Conservation (phyloP, 257 asterid genomes). For the Orobanche coerulescens region DNA sequence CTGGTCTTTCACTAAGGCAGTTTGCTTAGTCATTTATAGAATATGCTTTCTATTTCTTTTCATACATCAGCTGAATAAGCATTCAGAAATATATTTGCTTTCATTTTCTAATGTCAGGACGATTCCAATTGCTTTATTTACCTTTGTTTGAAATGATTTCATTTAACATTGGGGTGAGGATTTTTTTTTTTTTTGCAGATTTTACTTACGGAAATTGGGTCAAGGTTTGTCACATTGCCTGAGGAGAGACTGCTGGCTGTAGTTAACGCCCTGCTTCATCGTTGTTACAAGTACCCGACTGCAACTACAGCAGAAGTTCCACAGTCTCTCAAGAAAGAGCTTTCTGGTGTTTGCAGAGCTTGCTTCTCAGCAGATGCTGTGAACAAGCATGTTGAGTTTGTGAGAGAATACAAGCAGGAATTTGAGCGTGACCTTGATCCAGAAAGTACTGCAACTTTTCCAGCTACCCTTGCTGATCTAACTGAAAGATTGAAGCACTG, state of each 20-base stretch:
- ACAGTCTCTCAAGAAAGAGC: slow-evolving; percentile 93
- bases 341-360: slow-evolving; percentile 99
- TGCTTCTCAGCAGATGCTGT: slow-evolving; percentile 99
- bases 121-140: neutral
- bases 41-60: slow-evolving; percentile 7
- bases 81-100: neutral
- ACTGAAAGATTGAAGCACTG: slow-evolving; percentile 93
- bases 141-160: slow-evolving; percentile 6
- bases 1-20: slow-evolving; percentile 11
- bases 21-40: neutral
- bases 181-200: slow-evolving; percentile 39
- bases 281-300: slow-evolving; percentile 97
- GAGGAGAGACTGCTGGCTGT: slow-evolving; percentile 98
- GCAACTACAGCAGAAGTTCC: slow-evolving; percentile 99
- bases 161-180: slow-evolving; percentile 1
- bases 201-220: slow-evolving; percentile 93
- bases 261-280: slow-evolving; percentile 97
- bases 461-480: slow-evolving; percentile 87
- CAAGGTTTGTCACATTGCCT: slow-evolving; percentile 91
- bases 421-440: slow-evolving; percentile 99
- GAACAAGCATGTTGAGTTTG: slow-evolving; percentile 96
- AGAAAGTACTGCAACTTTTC: slow-evolving; percentile 84
- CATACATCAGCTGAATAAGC: slow-evolving; percentile 2
- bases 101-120: slow-evolving; percentile 1
- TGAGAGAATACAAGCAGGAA: slow-evolving; percentile 93